Evolutionary conservation across 495 filamentous ascomycete genomes (phyloP).

Genomic region (Xylaria castorea): DNA sequence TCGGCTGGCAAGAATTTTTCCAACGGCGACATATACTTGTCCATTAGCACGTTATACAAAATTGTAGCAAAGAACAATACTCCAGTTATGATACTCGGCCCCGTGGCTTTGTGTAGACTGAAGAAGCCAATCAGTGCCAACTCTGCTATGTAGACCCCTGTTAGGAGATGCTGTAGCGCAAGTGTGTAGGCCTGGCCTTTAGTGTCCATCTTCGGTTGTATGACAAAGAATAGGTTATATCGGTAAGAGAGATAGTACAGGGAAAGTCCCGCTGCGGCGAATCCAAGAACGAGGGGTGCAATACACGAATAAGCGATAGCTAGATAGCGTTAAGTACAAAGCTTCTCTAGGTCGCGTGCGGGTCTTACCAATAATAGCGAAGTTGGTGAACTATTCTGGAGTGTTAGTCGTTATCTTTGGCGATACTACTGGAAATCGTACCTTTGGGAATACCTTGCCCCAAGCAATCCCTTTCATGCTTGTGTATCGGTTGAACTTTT

Average conservation of each 20-base stretch:
- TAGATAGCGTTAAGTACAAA: constrained; percentile 30
- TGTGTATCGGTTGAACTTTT: constrained; percentile 77
- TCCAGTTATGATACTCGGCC: constrained; percentile 76
- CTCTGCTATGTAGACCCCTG: constrained; percentile 81
- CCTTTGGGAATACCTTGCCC: constrained; percentile 61
- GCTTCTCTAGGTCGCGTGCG: neutral
- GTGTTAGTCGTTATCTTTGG: constrained; percentile 18
- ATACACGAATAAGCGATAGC: constrained; percentile 88
- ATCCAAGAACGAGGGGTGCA: constrained; percentile 85
- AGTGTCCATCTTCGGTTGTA: constrained; percentile 78
- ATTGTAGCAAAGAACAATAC: constrained; percentile 74
- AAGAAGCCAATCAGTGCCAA: constrained; percentile 85
- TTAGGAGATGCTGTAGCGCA: constrained; percentile 81
- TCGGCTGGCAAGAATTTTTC: constrained; percentile 36
- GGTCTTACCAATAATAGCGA: constrained; percentile 70
- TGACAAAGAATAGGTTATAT: constrained; percentile 86
- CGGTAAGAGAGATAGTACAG: constrained; percentile 85
- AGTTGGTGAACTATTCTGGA: constrained; percentile 65
- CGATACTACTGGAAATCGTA: constrained; percentile 45
- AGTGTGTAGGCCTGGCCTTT: constrained; percentile 81
- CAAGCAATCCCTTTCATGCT: constrained; percentile 57
- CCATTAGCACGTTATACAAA: constrained; percentile 69
- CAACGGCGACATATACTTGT: constrained; percentile 37
- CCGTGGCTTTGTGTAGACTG: constrained; percentile 67
- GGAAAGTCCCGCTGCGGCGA: constrained; percentile 76